Base-by-base conservation (phyloP, 1,284 basidiomycete species). In the Puccinia novopanici region DNA sequence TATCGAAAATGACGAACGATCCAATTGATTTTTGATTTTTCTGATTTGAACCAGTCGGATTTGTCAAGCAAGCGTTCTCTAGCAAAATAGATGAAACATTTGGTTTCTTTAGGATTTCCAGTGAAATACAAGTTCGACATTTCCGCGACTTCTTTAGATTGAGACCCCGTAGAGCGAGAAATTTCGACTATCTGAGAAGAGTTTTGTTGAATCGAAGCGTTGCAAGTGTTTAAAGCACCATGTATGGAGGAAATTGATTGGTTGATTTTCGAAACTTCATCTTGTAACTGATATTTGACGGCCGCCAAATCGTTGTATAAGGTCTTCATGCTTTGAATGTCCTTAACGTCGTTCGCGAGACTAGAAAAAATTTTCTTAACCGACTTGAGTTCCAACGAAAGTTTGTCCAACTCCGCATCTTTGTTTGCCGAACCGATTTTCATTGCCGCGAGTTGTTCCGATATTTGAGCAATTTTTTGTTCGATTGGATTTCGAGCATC, bases 21-120 rank as follows among this genome's bases (percentile, higher is more conserved):
- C 67, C 67, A 70, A 30, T 70, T 70, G 30, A 70, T 70, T 50
- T 70, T 70, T 15, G 67, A 2, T 22, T 70, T 70, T 30, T 70
- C 45, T 4, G 45, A 45, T 15, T 6, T 6, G 45, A 45, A 45
- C 8, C 45, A 45, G n/a, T n/a, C n/a, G n/a, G n/a, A n/a, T n/a
- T n/a, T n/a, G n/a, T n/a, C n/a, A n/a, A n/a, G n/a, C n/a, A n/a
- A n/a, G n/a, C n/a, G n/a, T n/a, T n/a, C n/a, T n/a, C n/a, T n/a
- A n/a, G n/a, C n/a, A n/a, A n/a, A n/a, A n/a, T n/a, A n/a, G n/a
- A n/a, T n/a, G n/a, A n/a, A n/a, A n/a, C n/a, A n/a, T n/a, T n/a
- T n/a, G 4, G 59, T 68, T 48, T 50, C 40, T 17, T 24, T 17
- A 13, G 65, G 37, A 12, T 68, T 68, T 10, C 65, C 65, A 6